Percentiles rank a stretch among this genome's conserved stretches.
phyloP scores from a whole-genome alignment of 106 monocot species.

The Amphibolis antarctica region DNA sequence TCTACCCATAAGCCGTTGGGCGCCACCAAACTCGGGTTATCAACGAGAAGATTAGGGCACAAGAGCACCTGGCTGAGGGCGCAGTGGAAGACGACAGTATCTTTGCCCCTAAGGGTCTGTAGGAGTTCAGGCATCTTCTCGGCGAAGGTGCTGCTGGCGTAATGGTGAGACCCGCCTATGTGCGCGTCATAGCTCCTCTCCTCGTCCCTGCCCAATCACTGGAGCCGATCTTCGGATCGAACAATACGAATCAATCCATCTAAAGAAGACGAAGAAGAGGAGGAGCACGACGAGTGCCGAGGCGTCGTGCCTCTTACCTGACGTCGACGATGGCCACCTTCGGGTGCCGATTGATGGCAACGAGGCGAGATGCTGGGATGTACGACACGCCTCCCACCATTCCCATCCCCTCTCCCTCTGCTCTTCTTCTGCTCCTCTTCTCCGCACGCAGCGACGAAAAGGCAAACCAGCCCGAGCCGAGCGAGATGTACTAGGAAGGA shows the following conservation, averaged over 20 bases:
- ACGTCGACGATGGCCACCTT: slow-evolving; percentile 74
- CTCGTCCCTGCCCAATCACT: slow-evolving; percentile 52
- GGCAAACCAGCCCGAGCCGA: no score
- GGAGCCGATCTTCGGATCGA: background rate
- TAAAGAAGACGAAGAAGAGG: background rate
- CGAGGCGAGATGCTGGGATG: slow-evolving; percentile 48
- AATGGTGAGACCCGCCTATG: slow-evolving; percentile 82
- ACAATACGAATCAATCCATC: background rate
- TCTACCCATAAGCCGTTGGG: background rate
- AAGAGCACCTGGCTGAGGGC: slow-evolving; percentile 76
- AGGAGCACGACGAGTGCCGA: no score
- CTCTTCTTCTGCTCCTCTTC: no score
- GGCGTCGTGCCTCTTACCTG: no score
- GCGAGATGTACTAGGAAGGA: no score
- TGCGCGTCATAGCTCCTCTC: slow-evolving; percentile 91
- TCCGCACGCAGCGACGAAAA: no score
- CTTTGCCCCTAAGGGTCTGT: slow-evolving; percentile 48
- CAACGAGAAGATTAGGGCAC: background rate
- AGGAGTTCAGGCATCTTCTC: slow-evolving; percentile 53
- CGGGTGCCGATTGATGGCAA: slow-evolving; percentile 31
- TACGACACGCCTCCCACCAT: slow-evolving; percentile 62
- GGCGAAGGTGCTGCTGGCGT: slow-evolving; percentile 51
- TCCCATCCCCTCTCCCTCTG: background rate
- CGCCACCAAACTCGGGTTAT: background rate
- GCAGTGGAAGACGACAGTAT: slow-evolving; percentile 93